Evolutionary conservation across 371 early-diverging fungal genomes (phyloP).

Genomic region (Apophysomyces sp.): DNA sequence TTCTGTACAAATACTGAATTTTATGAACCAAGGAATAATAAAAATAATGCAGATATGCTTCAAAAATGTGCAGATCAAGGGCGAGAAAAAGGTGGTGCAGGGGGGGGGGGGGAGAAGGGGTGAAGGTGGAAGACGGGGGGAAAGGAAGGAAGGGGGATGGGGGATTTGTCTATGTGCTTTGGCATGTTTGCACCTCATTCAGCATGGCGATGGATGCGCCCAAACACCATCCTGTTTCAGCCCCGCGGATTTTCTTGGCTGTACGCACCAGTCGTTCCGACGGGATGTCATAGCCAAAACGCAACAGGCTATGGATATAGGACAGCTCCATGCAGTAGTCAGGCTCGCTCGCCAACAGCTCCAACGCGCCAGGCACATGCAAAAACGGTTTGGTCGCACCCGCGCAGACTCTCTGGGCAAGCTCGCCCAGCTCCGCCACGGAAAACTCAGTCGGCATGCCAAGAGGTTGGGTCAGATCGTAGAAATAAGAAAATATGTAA

Average conservation of each 20-base stretch:
- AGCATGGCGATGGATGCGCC: slow-evolving; percentile 88
- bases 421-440: slow-evolving; percentile 60
- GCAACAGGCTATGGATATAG: slow-evolving; percentile 80
- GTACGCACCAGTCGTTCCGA: slow-evolving; percentile 71
- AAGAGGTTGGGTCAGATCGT: slow-evolving; percentile 80
- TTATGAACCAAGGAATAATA: neutral
- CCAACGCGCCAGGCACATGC: slow-evolving; percentile 38
- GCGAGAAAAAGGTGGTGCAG: too few relatives aligned
- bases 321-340: slow-evolving; percentile 88
- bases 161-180: neutral
- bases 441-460: slow-evolving; percentile 66
- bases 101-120: neutral
- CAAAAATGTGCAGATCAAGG: neutral
- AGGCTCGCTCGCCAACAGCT: slow-evolving; percentile 48
- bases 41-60: neutral
- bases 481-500: slow-evolving; percentile 94
- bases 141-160: neutral
- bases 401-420: slow-evolving; percentile 67
- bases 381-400: slow-evolving; percentile 37
- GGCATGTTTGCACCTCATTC: slow-evolving; percentile 44
- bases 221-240: slow-evolving; percentile 96
- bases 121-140: neutral
- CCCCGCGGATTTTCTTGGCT: slow-evolving; percentile 87
- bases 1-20: neutral
- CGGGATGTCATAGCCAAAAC: slow-evolving; percentile 81